phyloP scores from a whole-genome alignment of 2,329 filamentous ascomycete species.

The Xylariaceae sp. region DNA sequence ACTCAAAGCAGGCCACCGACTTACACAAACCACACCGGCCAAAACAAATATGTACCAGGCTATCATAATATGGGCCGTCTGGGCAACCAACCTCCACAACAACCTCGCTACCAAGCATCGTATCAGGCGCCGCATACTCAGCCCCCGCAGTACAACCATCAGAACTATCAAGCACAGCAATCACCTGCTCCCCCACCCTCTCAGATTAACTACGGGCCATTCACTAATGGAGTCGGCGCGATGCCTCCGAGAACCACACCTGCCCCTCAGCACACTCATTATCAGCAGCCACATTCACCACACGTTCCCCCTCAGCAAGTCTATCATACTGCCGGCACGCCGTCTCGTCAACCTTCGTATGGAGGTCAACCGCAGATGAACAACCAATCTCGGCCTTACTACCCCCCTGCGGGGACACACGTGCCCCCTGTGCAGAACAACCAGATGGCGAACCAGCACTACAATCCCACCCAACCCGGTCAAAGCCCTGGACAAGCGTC shows the following conservation, averaged over 20 bases:
- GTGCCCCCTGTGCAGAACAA: constrained; percentile 26
- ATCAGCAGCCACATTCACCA: constrained; percentile 29
- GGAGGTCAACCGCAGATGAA: constrained; percentile 28
- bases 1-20: constrained; percentile 40
- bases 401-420: constrained; percentile 23
- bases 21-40: constrained; percentile 20
- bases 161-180: constrained; percentile 28
- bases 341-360: constrained; percentile 28
- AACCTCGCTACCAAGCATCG: constrained; percentile 27
- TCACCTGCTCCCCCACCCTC: constrained; percentile 27
- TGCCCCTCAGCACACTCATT: constrained; percentile 31
- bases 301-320: constrained; percentile 26
- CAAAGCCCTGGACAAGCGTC: constrained; percentile 10
- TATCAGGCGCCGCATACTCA: constrained; percentile 26
- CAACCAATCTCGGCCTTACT: constrained; percentile 25
- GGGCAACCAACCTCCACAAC: constrained; percentile 40
- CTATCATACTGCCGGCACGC: constrained; percentile 28
- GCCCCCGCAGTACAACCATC: constrained; percentile 24
- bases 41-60: constrained; percentile 39
- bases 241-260: constrained; percentile 29
- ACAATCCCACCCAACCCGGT: constrained; percentile 14
- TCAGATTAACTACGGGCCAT: constrained; percentile 28
- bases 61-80: constrained; percentile 42
- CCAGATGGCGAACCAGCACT: constrained; percentile 21
- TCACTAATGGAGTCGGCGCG: constrained; percentile 27